These are phyloP conservation scores for Detonula confervacea DNA, from an alignment of 352 stramenopile species.

Conservation along the genomic window DNA sequence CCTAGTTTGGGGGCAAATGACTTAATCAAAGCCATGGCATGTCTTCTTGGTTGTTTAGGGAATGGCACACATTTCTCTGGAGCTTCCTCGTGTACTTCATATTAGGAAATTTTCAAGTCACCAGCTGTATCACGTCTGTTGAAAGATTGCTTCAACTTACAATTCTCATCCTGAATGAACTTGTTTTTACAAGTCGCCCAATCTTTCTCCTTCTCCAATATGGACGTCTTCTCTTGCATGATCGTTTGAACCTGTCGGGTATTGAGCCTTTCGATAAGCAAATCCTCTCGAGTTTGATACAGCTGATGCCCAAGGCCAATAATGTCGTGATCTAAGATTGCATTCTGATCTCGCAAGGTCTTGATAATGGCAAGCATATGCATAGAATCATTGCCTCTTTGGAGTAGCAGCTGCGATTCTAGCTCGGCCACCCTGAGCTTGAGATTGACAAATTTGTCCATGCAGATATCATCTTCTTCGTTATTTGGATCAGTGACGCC, in stretches of 20 bases:
- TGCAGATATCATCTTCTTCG: background rate
- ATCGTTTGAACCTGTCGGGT: background rate
- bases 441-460: background rate
- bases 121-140: background rate
- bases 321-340: background rate
- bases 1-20: background rate
- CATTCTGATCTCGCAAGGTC: background rate
- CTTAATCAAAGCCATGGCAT: background rate
- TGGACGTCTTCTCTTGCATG: background rate
- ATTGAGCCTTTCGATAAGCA: background rate
- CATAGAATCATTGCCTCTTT: background rate
- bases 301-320: background rate
- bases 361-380: background rate
- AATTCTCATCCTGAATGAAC: background rate
- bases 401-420: background rate
- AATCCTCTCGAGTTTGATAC: background rate
- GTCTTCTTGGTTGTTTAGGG: background rate
- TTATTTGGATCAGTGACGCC: no score
- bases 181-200: background rate
- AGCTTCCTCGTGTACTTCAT: background rate
- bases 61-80: background rate
- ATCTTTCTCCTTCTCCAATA: background rate
- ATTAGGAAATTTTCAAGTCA: background rate
- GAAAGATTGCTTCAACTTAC: background rate
- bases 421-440: constrained; percentile 5